Evolutionary conservation across 2,329 filamentous ascomycete genomes (phyloP).

Genomic region (Aspergillus brasiliensis): DNA sequence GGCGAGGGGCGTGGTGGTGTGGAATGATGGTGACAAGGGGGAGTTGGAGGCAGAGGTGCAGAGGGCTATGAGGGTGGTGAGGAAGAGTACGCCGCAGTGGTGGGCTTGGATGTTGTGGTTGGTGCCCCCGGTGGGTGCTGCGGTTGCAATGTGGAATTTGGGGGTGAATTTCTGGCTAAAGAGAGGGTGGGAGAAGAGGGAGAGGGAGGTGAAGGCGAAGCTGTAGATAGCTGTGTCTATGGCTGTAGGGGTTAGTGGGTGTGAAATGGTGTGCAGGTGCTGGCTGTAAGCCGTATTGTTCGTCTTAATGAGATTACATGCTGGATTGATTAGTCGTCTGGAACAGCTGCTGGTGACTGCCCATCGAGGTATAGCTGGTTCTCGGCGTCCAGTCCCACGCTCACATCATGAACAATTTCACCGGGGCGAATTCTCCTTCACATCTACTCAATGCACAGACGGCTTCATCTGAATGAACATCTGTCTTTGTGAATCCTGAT

Average conservation of each 20-base stretch:
- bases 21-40: slow-evolving; percentile 80
- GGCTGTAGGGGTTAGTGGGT: neutral
- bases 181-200: slow-evolving; percentile 67
- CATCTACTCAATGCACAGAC: no score
- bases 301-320: no score
- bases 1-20: slow-evolving; percentile 74
- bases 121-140: slow-evolving; percentile 73
- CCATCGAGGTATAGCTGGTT: no score
- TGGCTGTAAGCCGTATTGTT: no score
- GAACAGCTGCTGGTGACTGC: no score
- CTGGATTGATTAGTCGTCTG: no score
- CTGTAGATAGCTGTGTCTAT: slow-evolving; percentile 43
- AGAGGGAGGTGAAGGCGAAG: slow-evolving; percentile 61
- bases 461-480: no score
- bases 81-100: slow-evolving; percentile 69
- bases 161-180: slow-evolving; percentile 72
- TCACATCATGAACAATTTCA: no score
- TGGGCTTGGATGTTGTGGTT: slow-evolving; percentile 74
- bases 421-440: no score
- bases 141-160: slow-evolving; percentile 70
- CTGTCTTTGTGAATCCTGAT: no score
- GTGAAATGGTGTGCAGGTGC: neutral
- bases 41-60: slow-evolving; percentile 69
- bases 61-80: slow-evolving; percentile 65
- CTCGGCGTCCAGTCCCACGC: no score